Percentiles rank a stretch among this genome's conserved stretches.
Conservation (phyloP, 2,329 filamentous ascomycete species). For the Metarhizium album region DNA sequence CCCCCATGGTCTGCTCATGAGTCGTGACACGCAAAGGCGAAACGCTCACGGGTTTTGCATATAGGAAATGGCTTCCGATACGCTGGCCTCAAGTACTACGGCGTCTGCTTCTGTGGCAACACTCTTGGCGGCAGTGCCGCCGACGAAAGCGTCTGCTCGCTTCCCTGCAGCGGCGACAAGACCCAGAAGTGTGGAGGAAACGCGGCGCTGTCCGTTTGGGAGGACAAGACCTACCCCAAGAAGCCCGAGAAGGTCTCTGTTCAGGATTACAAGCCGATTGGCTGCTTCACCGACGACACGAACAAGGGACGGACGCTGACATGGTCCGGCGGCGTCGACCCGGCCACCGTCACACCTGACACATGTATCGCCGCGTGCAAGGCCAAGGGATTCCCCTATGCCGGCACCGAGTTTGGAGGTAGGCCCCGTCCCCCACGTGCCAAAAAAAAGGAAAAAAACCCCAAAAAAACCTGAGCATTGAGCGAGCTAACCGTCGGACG, state of each 20-base stretch:
- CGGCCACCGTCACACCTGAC: constrained; percentile 29
- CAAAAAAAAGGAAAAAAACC: not conserved
- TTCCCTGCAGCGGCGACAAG: constrained; percentile 38
- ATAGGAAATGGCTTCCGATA: constrained; percentile 39
- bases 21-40: not conserved
- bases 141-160: constrained; percentile 42
- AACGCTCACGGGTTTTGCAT: not conserved
- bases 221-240: constrained; percentile 36
- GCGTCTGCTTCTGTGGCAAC: constrained; percentile 42
- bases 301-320: constrained; percentile 32
- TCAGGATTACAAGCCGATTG: constrained; percentile 45
- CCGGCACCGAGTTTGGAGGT: constrained; percentile 36
- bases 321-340: constrained; percentile 28
- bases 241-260: constrained; percentile 34
- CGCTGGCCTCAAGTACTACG: constrained; percentile 40
- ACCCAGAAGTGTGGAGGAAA: constrained; percentile 36
- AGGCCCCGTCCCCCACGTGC: not conserved
- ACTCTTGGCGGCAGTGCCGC: constrained; percentile 41
- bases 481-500: not conserved
- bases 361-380: constrained; percentile 32
- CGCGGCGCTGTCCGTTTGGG: constrained; percentile 34
- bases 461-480: too few species aligned
- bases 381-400: constrained; percentile 34
- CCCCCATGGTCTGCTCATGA: too few species aligned
- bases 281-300: constrained; percentile 46